Conservation (phyloP, 2,329 filamentous ascomycete genomes). For the Biscogniauxia sp. region DNA sequence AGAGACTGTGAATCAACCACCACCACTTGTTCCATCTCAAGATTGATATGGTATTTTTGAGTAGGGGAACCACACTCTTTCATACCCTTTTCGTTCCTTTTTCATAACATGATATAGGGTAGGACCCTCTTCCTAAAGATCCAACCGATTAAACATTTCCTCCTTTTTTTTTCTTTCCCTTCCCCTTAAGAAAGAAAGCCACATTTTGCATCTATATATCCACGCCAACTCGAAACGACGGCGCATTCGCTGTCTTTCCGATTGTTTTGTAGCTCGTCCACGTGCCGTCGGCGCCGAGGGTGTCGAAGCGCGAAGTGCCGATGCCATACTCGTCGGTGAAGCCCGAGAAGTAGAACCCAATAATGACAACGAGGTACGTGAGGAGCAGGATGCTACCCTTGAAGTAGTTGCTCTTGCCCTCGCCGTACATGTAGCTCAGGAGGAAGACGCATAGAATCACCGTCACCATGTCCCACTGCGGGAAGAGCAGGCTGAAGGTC, state of each 20-base stretch:
- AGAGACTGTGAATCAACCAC: no score
- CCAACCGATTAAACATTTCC: no score
- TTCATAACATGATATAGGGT: no score
- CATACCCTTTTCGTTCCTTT: no score
- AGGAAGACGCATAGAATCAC: constrained; percentile 95
- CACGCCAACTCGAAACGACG: constrained; percentile 30
- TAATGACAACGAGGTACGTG: constrained; percentile 87
- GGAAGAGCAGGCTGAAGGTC: constrained; percentile 87
- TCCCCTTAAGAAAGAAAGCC: no score
- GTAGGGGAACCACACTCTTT: no score
- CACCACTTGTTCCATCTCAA: no score
- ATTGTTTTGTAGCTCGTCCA: constrained; percentile 55
- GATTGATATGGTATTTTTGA: no score
- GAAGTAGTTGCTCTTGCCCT: constrained; percentile 99
- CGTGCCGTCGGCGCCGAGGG: constrained; percentile 47
- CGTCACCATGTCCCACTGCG: constrained; percentile 98
- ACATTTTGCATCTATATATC: constrained; percentile 12
- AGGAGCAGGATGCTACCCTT: constrained; percentile 94
- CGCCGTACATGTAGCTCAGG: constrained; percentile 94
- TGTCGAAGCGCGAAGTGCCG: constrained; percentile 51
- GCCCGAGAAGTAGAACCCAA: constrained; percentile 85
- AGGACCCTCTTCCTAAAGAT: no score
- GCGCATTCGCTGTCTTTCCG: constrained; percentile 43
- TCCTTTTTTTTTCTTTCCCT: no score
- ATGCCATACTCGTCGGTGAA: constrained; percentile 45